These are phyloP conservation scores for Talaromyces sp. DNA, from an alignment of 2,329 filamentous ascomycete species.

Conservation along the genomic window DNA sequence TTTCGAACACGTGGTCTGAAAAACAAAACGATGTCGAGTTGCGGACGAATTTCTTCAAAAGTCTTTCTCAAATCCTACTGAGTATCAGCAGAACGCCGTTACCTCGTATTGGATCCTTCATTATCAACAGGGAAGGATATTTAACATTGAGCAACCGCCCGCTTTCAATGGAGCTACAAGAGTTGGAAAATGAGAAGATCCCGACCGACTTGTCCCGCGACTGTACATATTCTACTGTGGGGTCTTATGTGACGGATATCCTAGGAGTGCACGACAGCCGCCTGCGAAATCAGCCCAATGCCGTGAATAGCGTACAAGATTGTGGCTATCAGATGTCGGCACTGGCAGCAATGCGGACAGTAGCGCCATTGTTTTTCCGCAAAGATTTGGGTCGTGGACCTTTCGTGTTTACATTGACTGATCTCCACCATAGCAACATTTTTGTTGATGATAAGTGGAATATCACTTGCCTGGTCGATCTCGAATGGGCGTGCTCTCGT, in stretches of 20 bases:
- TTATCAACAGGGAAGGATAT: slow-evolving; percentile 17
- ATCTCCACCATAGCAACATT: slow-evolving; percentile 36
- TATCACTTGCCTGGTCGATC: slow-evolving; percentile 30
- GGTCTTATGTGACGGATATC: slow-evolving; percentile 21
- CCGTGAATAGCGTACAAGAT: slow-evolving; percentile 11
- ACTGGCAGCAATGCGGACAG: slow-evolving; percentile 21
- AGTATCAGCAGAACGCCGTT: slow-evolving; percentile 11
- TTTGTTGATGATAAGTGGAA: slow-evolving; percentile 26
- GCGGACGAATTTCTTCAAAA: slow-evolving; percentile 16
- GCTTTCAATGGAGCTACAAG: slow-evolving; percentile 18
- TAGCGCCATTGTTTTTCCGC: slow-evolving; percentile 23
- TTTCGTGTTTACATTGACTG: slow-evolving; percentile 33
- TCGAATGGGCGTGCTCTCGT: slow-evolving; percentile 31
- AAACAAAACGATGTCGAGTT: slow-evolving; percentile 8
- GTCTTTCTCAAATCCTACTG: slow-evolving; percentile 14
- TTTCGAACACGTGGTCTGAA: slow-evolving; percentile 13
- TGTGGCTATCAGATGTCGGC: slow-evolving; percentile 11
- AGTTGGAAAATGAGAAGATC: slow-evolving; percentile 20
- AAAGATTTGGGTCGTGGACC: slow-evolving; percentile 29
- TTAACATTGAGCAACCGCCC: slow-evolving; percentile 18
- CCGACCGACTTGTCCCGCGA: slow-evolving; percentile 19
- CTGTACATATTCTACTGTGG: slow-evolving; percentile 19
- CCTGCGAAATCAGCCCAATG: slow-evolving; percentile 21
- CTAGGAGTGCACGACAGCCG: slow-evolving; percentile 20
- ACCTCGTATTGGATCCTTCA: slow-evolving; percentile 20